Evolutionary conservation across 306 rosid species (phyloP).

Genomic region (Pachyrhizus erosus): DNA sequence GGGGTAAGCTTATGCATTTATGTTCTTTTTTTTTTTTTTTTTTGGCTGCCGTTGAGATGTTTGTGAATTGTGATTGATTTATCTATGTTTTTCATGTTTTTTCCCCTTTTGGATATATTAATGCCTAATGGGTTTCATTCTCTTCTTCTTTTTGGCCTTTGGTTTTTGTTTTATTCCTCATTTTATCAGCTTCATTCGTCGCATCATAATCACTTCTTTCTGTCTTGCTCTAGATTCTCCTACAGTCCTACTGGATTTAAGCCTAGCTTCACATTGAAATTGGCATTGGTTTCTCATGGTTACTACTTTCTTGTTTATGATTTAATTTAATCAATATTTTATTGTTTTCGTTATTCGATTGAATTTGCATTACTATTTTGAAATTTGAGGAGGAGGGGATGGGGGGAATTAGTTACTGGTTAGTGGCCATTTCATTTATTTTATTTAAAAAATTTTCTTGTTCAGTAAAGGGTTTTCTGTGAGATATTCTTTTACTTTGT

Average conservation of each 20-base stretch:
- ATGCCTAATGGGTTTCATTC: constrained; percentile 19
- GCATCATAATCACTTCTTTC: not conserved
- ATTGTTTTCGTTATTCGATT: not conserved
- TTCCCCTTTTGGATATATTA: not conserved
- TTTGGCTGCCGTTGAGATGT: not conserved
- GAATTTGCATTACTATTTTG: not conserved
- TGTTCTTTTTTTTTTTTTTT: not conserved
- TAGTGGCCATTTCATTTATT: constrained; percentile 7
- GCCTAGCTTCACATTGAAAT: not conserved
- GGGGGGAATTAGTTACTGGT: not conserved
- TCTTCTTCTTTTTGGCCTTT: not conserved
- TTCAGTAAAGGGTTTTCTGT: not conserved
- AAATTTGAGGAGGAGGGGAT: not conserved
- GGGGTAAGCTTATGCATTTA: constrained; percentile 51
- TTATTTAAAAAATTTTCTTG: not conserved
- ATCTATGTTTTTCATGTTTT: not conserved
- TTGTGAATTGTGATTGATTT: not conserved
- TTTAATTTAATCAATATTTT: not conserved
- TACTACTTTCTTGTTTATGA: not conserved
- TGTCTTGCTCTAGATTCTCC: not conserved
- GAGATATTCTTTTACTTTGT: constrained; percentile 27
- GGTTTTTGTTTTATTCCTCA: constrained; percentile 1
- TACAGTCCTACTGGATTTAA: not conserved
- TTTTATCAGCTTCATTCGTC: not conserved
- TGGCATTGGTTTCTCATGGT: constrained; percentile 1